Conservation (phyloP, 345 rosid genomes). For the Moricandia arvensis region DNA sequence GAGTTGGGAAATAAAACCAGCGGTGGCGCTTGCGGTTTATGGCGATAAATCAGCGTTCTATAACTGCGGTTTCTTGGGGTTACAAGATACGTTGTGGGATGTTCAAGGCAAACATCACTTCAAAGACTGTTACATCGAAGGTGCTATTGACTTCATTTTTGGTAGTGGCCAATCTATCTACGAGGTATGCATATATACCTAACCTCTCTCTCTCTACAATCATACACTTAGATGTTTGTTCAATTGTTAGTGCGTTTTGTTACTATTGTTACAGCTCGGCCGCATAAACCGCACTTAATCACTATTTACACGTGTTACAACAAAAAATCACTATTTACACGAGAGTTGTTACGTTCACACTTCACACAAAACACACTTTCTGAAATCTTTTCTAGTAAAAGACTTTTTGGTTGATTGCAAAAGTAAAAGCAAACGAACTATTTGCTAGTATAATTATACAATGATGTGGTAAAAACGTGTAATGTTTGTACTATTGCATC, state of each 20-base stretch:
- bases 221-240: neutral
- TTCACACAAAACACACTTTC: neutral
- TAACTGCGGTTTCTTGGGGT: constrained; percentile 46
- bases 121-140: constrained; percentile 53
- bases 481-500: neutral
- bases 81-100: constrained; percentile 68
- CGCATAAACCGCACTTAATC: neutral
- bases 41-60: constrained; percentile 60
- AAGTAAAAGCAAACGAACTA: neutral
- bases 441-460: neutral
- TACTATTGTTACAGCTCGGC: neutral
- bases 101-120: constrained; percentile 48
- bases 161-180: constrained; percentile 57
- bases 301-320: neutral
- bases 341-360: neutral
- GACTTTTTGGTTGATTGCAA: neutral
- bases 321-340: neutral
- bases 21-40: constrained; percentile 43
- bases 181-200: constrained; percentile 37
- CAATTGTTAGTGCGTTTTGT: neutral
- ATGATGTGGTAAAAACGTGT: neutral
- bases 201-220: neutral
- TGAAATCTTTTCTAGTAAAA: neutral
- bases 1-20: constrained; percentile 29
- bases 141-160: constrained; percentile 54